phyloP scores from a whole-genome alignment of 2,329 filamentous ascomycete species.

The Pseudofabraea citricarpa region DNA sequence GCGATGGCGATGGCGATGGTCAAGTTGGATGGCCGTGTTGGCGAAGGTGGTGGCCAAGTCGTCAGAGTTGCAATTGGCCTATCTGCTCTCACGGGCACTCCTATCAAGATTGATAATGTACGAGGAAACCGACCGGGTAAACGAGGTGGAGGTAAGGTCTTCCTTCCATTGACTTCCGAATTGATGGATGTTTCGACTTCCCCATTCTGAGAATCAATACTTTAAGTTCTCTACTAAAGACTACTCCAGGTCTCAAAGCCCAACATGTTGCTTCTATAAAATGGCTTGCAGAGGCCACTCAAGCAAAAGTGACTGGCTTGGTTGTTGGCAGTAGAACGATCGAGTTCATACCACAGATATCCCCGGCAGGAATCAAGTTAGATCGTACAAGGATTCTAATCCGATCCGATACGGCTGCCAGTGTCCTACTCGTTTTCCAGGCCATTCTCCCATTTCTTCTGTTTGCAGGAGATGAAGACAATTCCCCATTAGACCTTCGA shows the following conservation, averaged over 20 bases:
- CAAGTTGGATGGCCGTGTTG: constrained; percentile 49
- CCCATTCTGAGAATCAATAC: no score
- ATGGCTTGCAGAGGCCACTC: constrained; percentile 47
- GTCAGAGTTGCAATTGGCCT: constrained; percentile 52
- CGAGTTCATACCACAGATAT: constrained; percentile 26
- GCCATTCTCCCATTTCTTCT: constrained; percentile 55
- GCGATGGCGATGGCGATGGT: constrained; percentile 30
- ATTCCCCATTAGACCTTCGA: constrained; percentile 41
- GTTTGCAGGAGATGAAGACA: constrained; percentile 42
- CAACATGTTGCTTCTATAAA: constrained; percentile 55
- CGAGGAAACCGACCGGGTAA: constrained; percentile 42
- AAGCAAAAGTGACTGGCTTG: constrained; percentile 46
- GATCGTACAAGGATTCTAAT: constrained; percentile 41
- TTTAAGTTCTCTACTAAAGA: neutral
- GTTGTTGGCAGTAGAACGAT: constrained; percentile 39
- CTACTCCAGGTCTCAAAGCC: constrained; percentile 46
- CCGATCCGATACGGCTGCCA: constrained; percentile 47
- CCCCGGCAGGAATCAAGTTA: constrained; percentile 26
- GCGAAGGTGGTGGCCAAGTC: constrained; percentile 59
- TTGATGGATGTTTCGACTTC: no score
- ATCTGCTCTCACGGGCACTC: constrained; percentile 48
- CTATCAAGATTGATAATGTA: constrained; percentile 49
- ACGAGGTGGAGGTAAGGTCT: constrained; percentile 17
- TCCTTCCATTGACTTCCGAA: neutral
- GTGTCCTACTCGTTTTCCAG: constrained; percentile 53